phyloP scores from a whole-genome alignment of 2,329 filamentous ascomycete genomes.

The Cladophialophora chaetospira region DNA sequence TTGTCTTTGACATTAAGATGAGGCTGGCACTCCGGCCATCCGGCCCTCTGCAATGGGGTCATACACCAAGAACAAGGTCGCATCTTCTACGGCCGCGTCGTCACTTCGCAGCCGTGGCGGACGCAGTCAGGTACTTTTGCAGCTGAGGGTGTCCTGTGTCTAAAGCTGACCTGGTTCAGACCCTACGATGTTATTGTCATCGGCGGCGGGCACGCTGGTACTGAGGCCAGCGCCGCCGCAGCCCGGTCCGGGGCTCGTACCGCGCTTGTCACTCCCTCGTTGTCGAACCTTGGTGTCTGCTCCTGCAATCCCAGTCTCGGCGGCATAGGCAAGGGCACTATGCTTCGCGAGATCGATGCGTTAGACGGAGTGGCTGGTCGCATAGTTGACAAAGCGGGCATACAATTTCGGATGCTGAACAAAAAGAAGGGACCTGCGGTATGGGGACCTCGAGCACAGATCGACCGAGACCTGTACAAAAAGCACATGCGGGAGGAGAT shows the following conservation, averaged over 20 bases:
- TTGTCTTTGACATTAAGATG: too few relatives aligned
- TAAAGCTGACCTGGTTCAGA: conserved; percentile 44
- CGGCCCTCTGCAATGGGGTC: conserved; percentile 30
- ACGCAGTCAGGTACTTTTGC: conserved; percentile 21
- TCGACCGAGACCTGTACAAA: conserved; percentile 87
- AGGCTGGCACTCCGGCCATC: conserved; percentile 12
- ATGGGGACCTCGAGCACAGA: conserved; percentile 95
- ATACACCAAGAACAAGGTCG: conserved; percentile 32
- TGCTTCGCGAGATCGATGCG: conserved; percentile 92
- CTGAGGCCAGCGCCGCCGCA: conserved; percentile 88
- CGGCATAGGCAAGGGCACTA: conserved; percentile 97
- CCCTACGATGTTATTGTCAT: conserved; percentile 92
- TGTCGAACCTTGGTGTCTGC: conserved; percentile 88
- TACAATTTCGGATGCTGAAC: conserved; percentile 93
- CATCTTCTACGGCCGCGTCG: conserved; percentile 21
- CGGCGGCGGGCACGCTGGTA: conserved; percentile 91
- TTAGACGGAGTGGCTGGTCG: conserved; percentile 86
- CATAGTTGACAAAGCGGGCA: conserved; percentile 87
- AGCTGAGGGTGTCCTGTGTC: not conserved
- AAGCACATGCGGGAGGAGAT: conserved; percentile 89
- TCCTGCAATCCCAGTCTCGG: conserved; percentile 97
- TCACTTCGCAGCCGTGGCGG: conserved; percentile 31
- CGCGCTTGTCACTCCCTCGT: conserved; percentile 82
- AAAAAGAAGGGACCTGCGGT: conserved; percentile 89
- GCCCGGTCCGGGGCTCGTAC: conserved; percentile 87